Evolutionary conservation across 2,329 filamentous ascomycete genomes (phyloP), one percentile per base, ranked within the genome.

Genomic region (Aspergillus tamarii): DNA sequence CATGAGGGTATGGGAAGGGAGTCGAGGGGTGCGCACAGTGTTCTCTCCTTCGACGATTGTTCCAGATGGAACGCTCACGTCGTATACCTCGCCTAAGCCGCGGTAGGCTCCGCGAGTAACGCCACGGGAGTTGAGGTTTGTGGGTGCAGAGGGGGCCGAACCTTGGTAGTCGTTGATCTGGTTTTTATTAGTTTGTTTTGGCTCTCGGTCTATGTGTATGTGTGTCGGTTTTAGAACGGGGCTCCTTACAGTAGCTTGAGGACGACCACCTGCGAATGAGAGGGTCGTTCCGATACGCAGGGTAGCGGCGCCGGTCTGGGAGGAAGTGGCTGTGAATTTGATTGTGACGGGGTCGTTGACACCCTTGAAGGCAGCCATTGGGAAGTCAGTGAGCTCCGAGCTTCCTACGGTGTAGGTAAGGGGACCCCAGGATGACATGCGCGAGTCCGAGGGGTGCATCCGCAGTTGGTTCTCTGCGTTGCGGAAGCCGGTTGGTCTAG

Each of bases 371-470:
- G 89, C 74, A 0, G 88, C 88, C 88, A 91, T 90, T 50, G 88
- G 88, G 71, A 90, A 88, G 63, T 84, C 81, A 4, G 77, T 76
- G 1, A 83, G 71, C 7, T 78, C 73, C 28, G 84, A 86, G 26
- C 82, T 83, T 46, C 87, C 88, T 12, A 89, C 84, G 2, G 85
- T 89, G 76, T 88, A 89, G 0, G 87, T 89, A 14, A 83, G 69
- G 0, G 87, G 82, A 0, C 80, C 83, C 88, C 88, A 91, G 61
- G 78, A 80, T 30, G 80, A 76, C 88, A 91, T 91, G 70, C 88
- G 85, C 45, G 77, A 78, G 75, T 90, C 89, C 4, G 85, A 87
- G 3, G 88, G 89, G 72, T 91, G 89, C 88, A 91, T 91, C 58
- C 87, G 84, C 16, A 87, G 82, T 72, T 89, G 85, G 70, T 89